Percentiles rank a stretch among this genome's conserved stretches.
Conservation (phyloP, 208 protist species). For the Leishmania braziliensis region DNA sequence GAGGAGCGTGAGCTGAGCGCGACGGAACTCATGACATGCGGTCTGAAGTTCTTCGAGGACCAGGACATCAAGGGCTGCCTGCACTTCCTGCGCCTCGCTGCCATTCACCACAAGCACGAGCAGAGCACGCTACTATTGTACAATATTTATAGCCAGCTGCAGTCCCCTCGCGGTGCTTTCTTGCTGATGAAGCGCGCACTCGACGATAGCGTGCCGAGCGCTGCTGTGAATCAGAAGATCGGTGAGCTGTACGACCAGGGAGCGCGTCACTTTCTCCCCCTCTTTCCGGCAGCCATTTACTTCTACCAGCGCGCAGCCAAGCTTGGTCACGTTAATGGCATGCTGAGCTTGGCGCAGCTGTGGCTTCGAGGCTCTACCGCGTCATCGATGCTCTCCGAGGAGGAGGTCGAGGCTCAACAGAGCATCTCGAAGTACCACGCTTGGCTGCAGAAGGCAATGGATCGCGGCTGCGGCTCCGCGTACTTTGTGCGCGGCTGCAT, state of each 20-base stretch:
- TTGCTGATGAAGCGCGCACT: conserved; percentile 79
- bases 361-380: conserved; percentile 75
- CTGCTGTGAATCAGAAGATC: conserved; percentile 67
- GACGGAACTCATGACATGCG: conserved; percentile 72
- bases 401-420: conserved; percentile 64
- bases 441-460: conserved; percentile 85
- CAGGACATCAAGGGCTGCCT: conserved; percentile 67
- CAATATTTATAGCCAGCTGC: conserved; percentile 81
- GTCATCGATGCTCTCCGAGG: conserved; percentile 72
- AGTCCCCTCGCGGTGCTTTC: conserved; percentile 67
- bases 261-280: conserved; percentile 77
- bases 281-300: conserved; percentile 86
- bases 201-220: conserved; percentile 68
- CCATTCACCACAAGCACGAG: conserved; percentile 87
- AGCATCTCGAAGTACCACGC: conserved; percentile 76
- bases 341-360: conserved; percentile 86
- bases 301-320: conserved; percentile 91
- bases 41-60: conserved; percentile 65
- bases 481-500: conserved; percentile 89
- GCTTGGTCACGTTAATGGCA: conserved; percentile 78
- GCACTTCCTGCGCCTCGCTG: conserved; percentile 88
- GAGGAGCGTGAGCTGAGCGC: conserved; percentile 70
- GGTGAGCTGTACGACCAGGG: conserved; percentile 89
- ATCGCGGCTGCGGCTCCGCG: conserved; percentile 84
- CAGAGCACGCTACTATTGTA: conserved; percentile 80